phyloP scores from a whole-genome alignment of 2,329 filamentous ascomycete genomes.

The Graphilbum fragrans region DNA sequence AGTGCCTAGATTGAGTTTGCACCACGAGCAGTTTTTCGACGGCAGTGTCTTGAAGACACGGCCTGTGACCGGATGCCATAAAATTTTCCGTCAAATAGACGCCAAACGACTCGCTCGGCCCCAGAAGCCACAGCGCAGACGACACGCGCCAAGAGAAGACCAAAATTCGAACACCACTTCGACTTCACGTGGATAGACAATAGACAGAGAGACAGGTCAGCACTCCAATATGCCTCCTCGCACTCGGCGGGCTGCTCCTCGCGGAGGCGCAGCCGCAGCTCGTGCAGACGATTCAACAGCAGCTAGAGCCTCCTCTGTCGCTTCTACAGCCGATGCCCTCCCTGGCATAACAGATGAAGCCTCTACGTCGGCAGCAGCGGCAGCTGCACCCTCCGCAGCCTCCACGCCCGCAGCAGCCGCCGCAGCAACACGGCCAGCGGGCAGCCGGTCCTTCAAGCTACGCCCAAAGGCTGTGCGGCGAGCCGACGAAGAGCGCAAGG shows the following conservation, averaged over 20 bases:
- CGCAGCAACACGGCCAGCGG: not conserved
- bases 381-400: not conserved
- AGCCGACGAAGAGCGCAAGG: conserved; percentile 21
- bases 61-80: no score
- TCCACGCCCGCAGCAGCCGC: conserved; percentile 3
- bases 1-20: no score
- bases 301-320: conserved; percentile 5
- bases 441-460: conserved; percentile 14
- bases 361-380: not conserved
- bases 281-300: not conserved
- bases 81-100: no score
- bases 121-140: no score
- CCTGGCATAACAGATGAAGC: conserved; percentile 1
- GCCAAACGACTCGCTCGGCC: no score
- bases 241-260: conserved; percentile 6
- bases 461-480: conserved; percentile 21
- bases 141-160: no score
- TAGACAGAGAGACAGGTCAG: not conserved
- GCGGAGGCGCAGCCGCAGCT: conserved; percentile 1
- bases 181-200: no score
- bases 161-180: not conserved
- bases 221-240: conserved; percentile 7
- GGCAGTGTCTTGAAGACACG: no score
- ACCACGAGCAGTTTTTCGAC: no score
- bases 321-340: conserved; percentile 2